These are phyloP conservation scores for Chlorencoelia australis DNA, from an alignment of 2,329 filamentous ascomycete genomes.

Conservation along the genomic window DNA sequence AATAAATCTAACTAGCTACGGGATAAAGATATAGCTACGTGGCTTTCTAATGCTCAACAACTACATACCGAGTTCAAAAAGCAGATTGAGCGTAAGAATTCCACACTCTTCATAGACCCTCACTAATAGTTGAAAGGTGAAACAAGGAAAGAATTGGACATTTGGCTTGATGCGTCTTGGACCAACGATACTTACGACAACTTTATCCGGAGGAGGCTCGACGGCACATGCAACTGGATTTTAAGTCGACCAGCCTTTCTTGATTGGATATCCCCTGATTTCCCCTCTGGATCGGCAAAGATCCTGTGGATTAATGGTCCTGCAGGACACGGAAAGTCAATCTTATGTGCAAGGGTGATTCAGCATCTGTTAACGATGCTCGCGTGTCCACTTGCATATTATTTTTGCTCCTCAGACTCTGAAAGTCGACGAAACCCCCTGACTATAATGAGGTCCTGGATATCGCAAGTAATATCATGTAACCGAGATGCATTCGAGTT, in stretches of 20 bases:
- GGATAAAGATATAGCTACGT: neutral
- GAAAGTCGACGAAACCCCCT: conserved; percentile 5
- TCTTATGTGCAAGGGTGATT: conserved; percentile 7
- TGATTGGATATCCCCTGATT: conserved; percentile 2
- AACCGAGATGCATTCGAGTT: conserved; percentile 3
- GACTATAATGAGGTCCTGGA: conserved; percentile 7
- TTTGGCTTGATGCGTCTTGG: conserved; percentile 4
- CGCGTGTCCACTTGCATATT: conserved; percentile 5
- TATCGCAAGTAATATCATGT: conserved; percentile 5
- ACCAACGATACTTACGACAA: conserved; percentile 2
- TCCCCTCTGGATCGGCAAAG: conserved; percentile 1
- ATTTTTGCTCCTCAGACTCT: conserved; percentile 6
- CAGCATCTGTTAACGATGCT: conserved; percentile 4
- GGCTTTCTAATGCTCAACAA: neutral
- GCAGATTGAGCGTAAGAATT: conserved; percentile 2
- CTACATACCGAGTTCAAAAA: neutral
- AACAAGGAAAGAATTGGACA: conserved; percentile 4
- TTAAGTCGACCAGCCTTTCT: conserved; percentile 2
- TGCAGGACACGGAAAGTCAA: conserved; percentile 6
- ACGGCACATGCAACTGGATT: conserved; percentile 2
- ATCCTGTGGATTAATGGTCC: conserved; percentile 8
- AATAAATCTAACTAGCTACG: neutral
- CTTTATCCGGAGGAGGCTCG: no score
- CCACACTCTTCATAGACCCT: neutral
- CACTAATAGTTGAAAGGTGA: conserved; percentile 1